These are phyloP conservation scores for Penicillium frequentans DNA, from an alignment of 2,329 filamentous ascomycete species.

Conservation along the genomic window DNA sequence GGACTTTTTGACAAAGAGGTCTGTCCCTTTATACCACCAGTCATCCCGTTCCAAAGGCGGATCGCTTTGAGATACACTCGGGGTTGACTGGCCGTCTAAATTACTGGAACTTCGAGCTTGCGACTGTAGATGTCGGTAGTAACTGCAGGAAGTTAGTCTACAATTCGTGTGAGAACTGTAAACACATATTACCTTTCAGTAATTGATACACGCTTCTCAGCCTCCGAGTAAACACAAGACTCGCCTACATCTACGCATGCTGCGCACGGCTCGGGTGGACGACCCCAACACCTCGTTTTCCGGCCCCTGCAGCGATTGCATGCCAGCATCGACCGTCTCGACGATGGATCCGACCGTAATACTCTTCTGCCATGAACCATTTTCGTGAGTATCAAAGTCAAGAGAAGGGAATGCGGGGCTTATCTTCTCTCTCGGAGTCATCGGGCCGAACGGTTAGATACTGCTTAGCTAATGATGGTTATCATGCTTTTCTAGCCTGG, in stretches of 20 bases:
- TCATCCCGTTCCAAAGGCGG: slow-evolving; percentile 33
- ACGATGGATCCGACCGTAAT: slow-evolving; percentile 18
- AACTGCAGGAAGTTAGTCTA: slow-evolving; percentile 19
- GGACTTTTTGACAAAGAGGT: slow-evolving; percentile 35
- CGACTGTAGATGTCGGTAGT: slow-evolving; percentile 35
- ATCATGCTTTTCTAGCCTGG: no score
- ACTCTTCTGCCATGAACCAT: slow-evolving; percentile 19
- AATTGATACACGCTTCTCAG: slow-evolving; percentile 37
- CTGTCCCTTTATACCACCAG: slow-evolving; percentile 42
- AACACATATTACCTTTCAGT: slow-evolving; percentile 30
- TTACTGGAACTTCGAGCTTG: slow-evolving; percentile 21
- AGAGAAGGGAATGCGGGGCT: neutral
- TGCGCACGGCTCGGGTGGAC: slow-evolving; percentile 35
- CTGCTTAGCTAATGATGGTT: no score
- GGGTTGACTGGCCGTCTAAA: neutral
- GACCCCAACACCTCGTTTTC: slow-evolving; percentile 38
- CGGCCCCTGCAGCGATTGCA: slow-evolving; percentile 39
- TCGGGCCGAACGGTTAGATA: neutral
- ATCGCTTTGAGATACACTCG: slow-evolving; percentile 16
- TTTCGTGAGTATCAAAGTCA: neutral
- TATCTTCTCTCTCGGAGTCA: neutral
- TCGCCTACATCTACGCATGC: slow-evolving; percentile 34
- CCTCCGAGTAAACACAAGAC: slow-evolving; percentile 37
- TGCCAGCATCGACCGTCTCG: slow-evolving; percentile 30
- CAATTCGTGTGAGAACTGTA: neutral